A percentile compares a stretch with the other conserved stretches of the same genome.
phyloP scores from a whole-genome alignment of 495 filamentous ascomycete species.

The Baudoinia panamericana region DNA sequence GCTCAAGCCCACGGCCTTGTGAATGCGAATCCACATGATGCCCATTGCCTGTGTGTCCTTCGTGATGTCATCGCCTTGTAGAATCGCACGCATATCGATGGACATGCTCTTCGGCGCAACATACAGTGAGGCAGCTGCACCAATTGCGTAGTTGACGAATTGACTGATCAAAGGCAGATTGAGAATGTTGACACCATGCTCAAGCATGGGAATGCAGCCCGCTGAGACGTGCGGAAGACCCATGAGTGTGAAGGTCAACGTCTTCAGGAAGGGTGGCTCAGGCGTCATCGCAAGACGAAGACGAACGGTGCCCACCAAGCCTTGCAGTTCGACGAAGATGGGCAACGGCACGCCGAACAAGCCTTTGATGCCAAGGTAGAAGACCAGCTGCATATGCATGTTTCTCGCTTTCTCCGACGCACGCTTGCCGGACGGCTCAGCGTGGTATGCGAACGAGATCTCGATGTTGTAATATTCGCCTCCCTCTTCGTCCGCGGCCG shows the following conservation, averaged over 20 bases:
- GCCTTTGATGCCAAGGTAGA: constrained; percentile 77
- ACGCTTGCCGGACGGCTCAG: constrained; percentile 53
- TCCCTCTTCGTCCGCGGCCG: constrained; percentile 78
- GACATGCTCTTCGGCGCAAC: constrained; percentile 95
- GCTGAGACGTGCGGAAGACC: constrained; percentile 79
- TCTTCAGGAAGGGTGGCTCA: constrained; percentile 80
- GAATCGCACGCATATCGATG: constrained; percentile 76
- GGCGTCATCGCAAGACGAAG: constrained; percentile 74
- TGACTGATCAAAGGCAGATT: constrained; percentile 89
- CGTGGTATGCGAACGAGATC: constrained; percentile 85
- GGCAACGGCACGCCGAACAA: constrained; percentile 81
- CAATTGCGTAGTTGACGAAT: constrained; percentile 95
- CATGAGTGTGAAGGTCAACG: constrained; percentile 85
- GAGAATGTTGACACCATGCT: constrained; percentile 77
- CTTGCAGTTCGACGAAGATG: constrained; percentile 74
- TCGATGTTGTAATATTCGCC: constrained; percentile 93
- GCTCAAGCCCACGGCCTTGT: constrained; percentile 71
- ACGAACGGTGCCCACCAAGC: constrained; percentile 75
- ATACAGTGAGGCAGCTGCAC: constrained; percentile 72
- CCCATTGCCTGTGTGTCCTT: constrained; percentile 80
- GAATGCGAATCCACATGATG: constrained; percentile 80
- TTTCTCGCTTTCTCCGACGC: constrained; percentile 72
- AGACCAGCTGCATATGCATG: constrained; percentile 89
- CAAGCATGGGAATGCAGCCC: constrained; percentile 82
- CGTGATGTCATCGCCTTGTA: constrained; percentile 77